Percentiles rank a stretch among this genome's conserved stretches.
Conservation (phyloP, 306 rosid species). For the Sesbania bispinosa region DNA sequence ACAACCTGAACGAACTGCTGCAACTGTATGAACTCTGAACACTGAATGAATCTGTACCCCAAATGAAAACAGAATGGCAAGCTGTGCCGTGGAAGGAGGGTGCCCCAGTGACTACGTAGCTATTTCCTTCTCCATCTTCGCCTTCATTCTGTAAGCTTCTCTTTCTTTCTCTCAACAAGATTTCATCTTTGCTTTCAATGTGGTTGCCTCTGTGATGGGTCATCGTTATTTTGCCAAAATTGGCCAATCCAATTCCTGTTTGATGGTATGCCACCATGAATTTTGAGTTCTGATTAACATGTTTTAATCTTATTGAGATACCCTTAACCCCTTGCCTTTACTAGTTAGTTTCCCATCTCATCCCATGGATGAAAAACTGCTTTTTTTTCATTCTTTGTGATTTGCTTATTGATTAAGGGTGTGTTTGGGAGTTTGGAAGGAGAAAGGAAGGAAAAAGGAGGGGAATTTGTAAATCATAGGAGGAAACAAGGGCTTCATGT, state of each 20-base stretch:
- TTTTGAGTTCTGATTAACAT: constrained; percentile 1
- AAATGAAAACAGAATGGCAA: constrained; percentile 48
- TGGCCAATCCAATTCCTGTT: constrained; percentile 3
- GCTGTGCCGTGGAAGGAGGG: constrained; percentile 77
- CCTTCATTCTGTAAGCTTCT: constrained; percentile 54
- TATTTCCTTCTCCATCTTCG: constrained; percentile 48
- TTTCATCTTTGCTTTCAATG: neutral
- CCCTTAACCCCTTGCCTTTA: neutral
- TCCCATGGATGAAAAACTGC: too few relatives aligned
- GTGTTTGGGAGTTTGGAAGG: too few relatives aligned
- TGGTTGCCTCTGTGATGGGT: neutral
- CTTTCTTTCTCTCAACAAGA: neutral
- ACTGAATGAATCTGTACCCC: constrained; percentile 19
- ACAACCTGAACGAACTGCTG: too few relatives aligned
- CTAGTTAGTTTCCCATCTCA: neutral
- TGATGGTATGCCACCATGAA: constrained; percentile 22
- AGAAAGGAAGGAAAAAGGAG: too few relatives aligned
- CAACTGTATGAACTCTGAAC: constrained; percentile 1
- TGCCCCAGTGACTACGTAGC: constrained; percentile 83
- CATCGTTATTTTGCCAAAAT: neutral
- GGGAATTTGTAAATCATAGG: too few relatives aligned
- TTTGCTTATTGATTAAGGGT: neutral
- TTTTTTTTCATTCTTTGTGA: neutral
- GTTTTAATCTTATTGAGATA: neutral
- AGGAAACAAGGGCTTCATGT: too few relatives aligned